Evolutionary conservation across 257 asterid species (phyloP).

Genomic region (Nicotiana undulata): DNA sequence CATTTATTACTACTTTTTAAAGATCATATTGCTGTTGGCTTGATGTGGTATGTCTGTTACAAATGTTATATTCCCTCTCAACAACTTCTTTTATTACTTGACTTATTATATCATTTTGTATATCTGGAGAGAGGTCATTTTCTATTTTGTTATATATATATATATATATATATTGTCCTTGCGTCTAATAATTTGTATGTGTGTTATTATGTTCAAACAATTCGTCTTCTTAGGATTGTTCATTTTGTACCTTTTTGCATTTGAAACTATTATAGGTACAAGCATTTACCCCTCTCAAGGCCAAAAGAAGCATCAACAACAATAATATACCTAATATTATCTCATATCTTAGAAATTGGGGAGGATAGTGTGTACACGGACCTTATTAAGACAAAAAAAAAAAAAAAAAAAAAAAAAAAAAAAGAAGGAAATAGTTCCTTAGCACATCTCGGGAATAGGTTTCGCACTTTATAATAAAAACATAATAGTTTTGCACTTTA

Average conservation of each 20-base stretch:
- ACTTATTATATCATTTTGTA: neutral
- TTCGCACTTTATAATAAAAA: neutral
- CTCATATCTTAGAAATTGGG: too few species aligned
- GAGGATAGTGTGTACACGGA: too few species aligned
- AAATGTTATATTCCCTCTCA: conserved; percentile 20
- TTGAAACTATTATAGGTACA: neutral
- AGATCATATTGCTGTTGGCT: conserved; percentile 21
- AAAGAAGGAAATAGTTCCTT: neutral
- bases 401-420: too few species aligned
- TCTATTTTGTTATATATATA: neutral
- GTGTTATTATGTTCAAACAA: neutral
- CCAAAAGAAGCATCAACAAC: too few species aligned
- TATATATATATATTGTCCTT: neutral
- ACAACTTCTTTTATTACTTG: conserved; percentile 15
- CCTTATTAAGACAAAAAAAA: too few species aligned
- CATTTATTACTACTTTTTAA: conserved; percentile 19
- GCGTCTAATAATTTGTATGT: neutral
- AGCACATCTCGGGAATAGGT: neutral
- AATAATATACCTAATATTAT: too few species aligned
- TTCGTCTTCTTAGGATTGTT: neutral
- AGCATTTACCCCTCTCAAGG: neutral
- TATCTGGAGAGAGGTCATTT: neutral
- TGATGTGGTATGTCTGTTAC: conserved; percentile 29
- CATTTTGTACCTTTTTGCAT: neutral
- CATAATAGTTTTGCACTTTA: too few species aligned